These are phyloP conservation scores for Globisporangium viniferum DNA, from an alignment of 352 stramenopile genomes.

Conservation along the genomic window DNA sequence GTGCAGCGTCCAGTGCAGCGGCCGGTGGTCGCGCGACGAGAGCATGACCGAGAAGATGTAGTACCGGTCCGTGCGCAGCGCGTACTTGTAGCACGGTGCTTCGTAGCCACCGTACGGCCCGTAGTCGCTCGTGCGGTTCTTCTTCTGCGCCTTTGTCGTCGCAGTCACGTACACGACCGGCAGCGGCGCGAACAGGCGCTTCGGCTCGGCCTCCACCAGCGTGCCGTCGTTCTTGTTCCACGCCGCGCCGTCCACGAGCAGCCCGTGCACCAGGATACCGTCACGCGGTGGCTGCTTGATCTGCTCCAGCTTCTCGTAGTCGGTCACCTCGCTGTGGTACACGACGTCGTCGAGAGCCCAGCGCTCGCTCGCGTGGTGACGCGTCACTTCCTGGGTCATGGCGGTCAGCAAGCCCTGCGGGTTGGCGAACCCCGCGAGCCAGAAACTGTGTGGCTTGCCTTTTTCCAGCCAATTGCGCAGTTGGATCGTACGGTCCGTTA, in stretches of 20 bases:
- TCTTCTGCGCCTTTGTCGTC: conserved; percentile 72
- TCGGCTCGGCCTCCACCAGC: conserved; percentile 76
- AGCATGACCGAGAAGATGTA: conserved; percentile 77
- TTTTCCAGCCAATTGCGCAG: conserved; percentile 61
- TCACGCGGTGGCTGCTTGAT: conserved; percentile 73
- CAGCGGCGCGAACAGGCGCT: conserved; percentile 65
- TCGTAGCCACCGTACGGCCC: conserved; percentile 77
- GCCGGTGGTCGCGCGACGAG: conserved; percentile 70
- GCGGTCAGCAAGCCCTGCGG: conserved; percentile 77
- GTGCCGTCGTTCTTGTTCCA: conserved; percentile 73
- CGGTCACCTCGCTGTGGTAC: conserved; percentile 79
- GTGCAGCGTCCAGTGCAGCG: conserved; percentile 72
- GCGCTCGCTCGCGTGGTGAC: conserved; percentile 62
- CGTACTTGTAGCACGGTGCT: conserved; percentile 76
- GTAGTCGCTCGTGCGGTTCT: conserved; percentile 69
- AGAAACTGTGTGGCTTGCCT: conserved; percentile 64
- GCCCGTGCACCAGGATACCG: conserved; percentile 69
- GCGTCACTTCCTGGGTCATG: conserved; percentile 70
- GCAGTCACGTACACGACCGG: conserved; percentile 78
- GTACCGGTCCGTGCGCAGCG: conserved; percentile 67
- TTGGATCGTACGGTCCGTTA: conserved; percentile 58
- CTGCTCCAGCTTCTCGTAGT: conserved; percentile 76
- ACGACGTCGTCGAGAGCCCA: conserved; percentile 81
- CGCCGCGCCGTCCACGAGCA: conserved; percentile 67
- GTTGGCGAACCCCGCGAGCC: conserved; percentile 74